phyloP scores from a whole-genome alignment of 805 yeast species.

The Kluyveromyces dobzhanskii region DNA sequence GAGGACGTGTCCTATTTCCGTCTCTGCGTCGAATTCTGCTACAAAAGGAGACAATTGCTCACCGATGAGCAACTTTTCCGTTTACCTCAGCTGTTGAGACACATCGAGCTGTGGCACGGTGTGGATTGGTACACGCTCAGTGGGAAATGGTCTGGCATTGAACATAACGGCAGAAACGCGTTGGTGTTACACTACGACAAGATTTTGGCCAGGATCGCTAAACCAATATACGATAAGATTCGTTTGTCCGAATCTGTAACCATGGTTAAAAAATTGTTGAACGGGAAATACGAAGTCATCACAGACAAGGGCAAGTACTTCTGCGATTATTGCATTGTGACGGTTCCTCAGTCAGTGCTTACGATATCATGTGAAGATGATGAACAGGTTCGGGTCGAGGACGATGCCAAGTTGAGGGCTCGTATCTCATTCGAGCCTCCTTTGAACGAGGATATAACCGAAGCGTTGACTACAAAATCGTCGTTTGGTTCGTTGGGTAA shows the following conservation, averaged over 20 bases:
- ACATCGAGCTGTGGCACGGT: slow-evolving; percentile 75
- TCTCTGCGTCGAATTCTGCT: slow-evolving; percentile 40
- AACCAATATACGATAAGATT: slow-evolving; percentile 31
- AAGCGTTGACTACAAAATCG: slow-evolving; percentile 36
- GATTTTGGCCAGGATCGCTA: slow-evolving; percentile 39
- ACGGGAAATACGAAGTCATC: slow-evolving; percentile 24
- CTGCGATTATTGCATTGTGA: slow-evolving; percentile 56
- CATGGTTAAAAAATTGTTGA: slow-evolving; percentile 23
- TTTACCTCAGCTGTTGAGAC: slow-evolving; percentile 46
- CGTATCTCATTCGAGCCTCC: slow-evolving; percentile 49
- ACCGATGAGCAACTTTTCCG: slow-evolving; percentile 42
- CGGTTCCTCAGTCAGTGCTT: slow-evolving; percentile 71
- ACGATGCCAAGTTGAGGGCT: slow-evolving; percentile 23
- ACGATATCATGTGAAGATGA: slow-evolving; percentile 27
- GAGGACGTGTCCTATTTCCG: slow-evolving; percentile 47
- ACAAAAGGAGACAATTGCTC: slow-evolving; percentile 38
- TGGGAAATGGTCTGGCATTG: slow-evolving; percentile 59
- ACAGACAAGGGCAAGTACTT: slow-evolving; percentile 29
- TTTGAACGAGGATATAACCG: slow-evolving; percentile 38
- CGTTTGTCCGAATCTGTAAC: slow-evolving; percentile 35
- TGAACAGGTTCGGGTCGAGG: neutral
- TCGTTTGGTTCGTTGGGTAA: slow-evolving; percentile 68
- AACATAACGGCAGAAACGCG: slow-evolving; percentile 74
- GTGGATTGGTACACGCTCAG: slow-evolving; percentile 58
- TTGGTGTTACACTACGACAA: slow-evolving; percentile 47